Percentiles rank a stretch among this genome's conserved stretches.
Conservation (phyloP, 1,284 basidiomycete species). For the Porogramme epimiltina region DNA sequence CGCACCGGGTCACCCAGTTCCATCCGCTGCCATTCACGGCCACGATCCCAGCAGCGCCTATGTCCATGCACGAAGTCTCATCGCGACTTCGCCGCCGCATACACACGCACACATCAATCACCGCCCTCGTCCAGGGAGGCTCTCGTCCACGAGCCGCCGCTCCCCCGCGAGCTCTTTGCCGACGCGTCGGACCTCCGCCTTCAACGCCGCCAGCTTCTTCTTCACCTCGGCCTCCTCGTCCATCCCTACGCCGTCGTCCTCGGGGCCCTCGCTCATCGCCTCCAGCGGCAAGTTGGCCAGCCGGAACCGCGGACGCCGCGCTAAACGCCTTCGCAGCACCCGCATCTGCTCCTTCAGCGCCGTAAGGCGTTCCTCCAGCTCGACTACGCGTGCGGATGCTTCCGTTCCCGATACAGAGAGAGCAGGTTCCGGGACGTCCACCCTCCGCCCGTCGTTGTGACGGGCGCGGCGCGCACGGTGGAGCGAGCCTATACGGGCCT, state of each 20-base stretch:
- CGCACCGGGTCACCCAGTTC: no score
- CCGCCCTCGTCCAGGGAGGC: not conserved
- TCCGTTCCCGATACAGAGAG: slow-evolving; percentile 18
- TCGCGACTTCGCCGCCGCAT: not conserved
- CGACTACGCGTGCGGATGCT: slow-evolving; percentile 11
- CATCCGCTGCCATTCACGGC: not conserved
- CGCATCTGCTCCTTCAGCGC: slow-evolving; percentile 12
- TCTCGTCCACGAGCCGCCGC: slow-evolving; percentile 6
- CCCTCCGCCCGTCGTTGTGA: not conserved
- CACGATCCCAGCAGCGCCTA: not conserved
- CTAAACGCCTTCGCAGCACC: not conserved
- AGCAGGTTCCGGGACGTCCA: slow-evolving; percentile 15
- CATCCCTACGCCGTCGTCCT: not conserved
- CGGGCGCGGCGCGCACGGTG: no score
- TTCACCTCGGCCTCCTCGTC: not conserved
- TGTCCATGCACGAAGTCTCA: not conserved
- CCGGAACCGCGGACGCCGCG: not conserved
- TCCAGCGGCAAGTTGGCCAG: not conserved
- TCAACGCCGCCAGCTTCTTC: not conserved
- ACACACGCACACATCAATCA: not conserved
- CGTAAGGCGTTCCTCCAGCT: slow-evolving; percentile 10
- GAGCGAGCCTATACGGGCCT: no score
- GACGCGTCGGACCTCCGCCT: slow-evolving; percentile 1
- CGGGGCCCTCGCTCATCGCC: not conserved
- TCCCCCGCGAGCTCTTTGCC: slow-evolving; percentile 8